Conservation (phyloP, 805 yeast genomes). For the Lipomyces mesembrius region DNA sequence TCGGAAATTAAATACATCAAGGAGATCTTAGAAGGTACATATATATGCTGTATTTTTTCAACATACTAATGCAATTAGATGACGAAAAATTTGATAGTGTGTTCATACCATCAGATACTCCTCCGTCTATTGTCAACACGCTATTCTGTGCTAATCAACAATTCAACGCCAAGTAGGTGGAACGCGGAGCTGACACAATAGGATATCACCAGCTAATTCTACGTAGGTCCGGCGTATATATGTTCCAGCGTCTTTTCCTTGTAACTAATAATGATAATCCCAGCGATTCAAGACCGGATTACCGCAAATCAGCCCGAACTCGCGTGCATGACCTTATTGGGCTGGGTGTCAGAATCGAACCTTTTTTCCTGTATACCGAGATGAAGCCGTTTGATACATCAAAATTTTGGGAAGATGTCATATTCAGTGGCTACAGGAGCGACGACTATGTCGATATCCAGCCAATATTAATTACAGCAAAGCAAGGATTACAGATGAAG, state of each 20-base stretch:
- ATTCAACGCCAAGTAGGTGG: constrained; percentile 51
- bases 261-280: constrained; percentile 81
- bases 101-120: constrained; percentile 34
- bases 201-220: not conserved
- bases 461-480: constrained; percentile 35
- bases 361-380: constrained; percentile 59
- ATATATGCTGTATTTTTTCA: constrained; percentile 6
- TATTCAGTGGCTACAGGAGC: constrained; percentile 14
- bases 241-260: constrained; percentile 64
- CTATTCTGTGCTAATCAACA: constrained; percentile 61
- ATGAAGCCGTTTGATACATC: constrained; percentile 52
- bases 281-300: constrained; percentile 49
- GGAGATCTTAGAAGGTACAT: constrained; percentile 33
- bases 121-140: constrained; percentile 50
- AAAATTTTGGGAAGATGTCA: constrained; percentile 56
- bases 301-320: constrained; percentile 56
- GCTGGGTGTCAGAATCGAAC: constrained; percentile 58
- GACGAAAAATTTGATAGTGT: constrained; percentile 40
- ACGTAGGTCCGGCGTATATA: constrained; percentile 34
- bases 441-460: constrained; percentile 16
- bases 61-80: constrained; percentile 10
- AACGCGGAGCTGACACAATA: constrained; percentile 42
- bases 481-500: constrained; percentile 37
- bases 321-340: constrained; percentile 65
- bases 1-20: constrained; percentile 29